Percentiles rank a stretch among this genome's conserved stretches.
phyloP scores from a whole-genome alignment of 805 yeast species.

The Pichia gijzeniarum region DNA sequence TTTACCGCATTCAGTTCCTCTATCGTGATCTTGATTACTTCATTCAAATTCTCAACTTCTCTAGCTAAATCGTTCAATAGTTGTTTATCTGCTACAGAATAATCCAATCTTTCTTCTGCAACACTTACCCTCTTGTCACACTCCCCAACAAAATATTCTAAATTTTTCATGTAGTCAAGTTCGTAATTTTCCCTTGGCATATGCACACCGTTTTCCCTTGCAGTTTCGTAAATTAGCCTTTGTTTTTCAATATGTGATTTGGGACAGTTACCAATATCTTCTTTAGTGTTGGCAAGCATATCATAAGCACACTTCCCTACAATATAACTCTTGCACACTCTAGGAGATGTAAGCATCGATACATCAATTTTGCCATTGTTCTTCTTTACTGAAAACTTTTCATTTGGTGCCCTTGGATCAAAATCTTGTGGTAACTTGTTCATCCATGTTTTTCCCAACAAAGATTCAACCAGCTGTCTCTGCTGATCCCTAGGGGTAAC shows the following conservation, averaged over 20 bases:
- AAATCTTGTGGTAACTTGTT: slow-evolving; percentile 25
- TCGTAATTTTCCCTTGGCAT: slow-evolving; percentile 39
- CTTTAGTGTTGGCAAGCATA: slow-evolving; percentile 72
- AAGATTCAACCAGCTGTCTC: slow-evolving; percentile 65
- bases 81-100: slow-evolving; percentile 54
- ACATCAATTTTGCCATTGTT: slow-evolving; percentile 15
- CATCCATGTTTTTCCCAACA: slow-evolving; percentile 63
- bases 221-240: slow-evolving; percentile 58
- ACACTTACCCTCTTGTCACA: slow-evolving; percentile 57
- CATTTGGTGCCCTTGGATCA: slow-evolving; percentile 13
- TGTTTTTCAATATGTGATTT: slow-evolving; percentile 67
- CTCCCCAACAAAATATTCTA: slow-evolving; percentile 52
- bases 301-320: slow-evolving; percentile 87
- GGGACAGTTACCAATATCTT: slow-evolving; percentile 76
- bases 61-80: slow-evolving; percentile 29
- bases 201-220: slow-evolving; percentile 30
- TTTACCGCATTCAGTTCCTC: slow-evolving; percentile 54
- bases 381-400: slow-evolving; percentile 2
- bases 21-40: slow-evolving; percentile 55
- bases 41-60: slow-evolving; percentile 56
- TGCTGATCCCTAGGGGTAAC: slow-evolving; percentile 61
- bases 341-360: slow-evolving; percentile 41
- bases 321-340: slow-evolving; percentile 74
- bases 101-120: slow-evolving; percentile 60
- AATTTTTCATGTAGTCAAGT: slow-evolving; percentile 39